phyloP scores from a whole-genome alignment of 148 eudicot genomes.

The Nyssa sinensis region DNA sequence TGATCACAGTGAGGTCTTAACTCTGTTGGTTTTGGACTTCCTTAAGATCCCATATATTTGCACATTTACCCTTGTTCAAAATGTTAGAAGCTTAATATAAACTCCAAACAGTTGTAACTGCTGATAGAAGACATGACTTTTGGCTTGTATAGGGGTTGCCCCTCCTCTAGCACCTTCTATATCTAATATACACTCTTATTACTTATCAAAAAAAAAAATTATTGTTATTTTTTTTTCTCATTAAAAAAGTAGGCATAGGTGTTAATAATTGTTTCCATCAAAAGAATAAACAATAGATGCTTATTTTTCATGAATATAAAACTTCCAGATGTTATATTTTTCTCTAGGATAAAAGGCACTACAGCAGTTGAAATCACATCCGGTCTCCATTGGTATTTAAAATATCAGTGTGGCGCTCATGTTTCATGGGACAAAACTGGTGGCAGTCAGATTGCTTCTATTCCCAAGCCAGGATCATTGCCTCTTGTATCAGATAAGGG shows the following conservation, averaged over 20 bases:
- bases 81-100: neutral
- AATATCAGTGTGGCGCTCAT: constrained; percentile 83
- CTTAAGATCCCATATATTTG: neutral
- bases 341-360: constrained; percentile 71
- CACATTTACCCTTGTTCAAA: neutral
- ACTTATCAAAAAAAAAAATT: no score
- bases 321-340: neutral
- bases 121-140: constrained; percentile 2
- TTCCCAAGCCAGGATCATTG: constrained; percentile 69
- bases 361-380: constrained; percentile 82
- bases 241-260: neutral
- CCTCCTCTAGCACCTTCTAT: no score
- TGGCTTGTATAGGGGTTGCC: no score
- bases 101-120: neutral
- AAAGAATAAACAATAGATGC: neutral
- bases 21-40: neutral
- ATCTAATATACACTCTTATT: no score
- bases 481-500: constrained; percentile 60
- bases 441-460: constrained; percentile 66
- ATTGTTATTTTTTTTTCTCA: neutral
- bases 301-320: neutral
- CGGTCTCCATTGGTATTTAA: constrained; percentile 92
- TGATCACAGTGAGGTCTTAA: neutral
- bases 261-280: neutral
- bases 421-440: constrained; percentile 99